Percentiles rank a stretch among this genome's conserved stretches.
These are phyloP conservation scores for Plasmodium inui DNA, from an alignment of 169 alveolate genomes.

Conservation along the genomic window DNA sequence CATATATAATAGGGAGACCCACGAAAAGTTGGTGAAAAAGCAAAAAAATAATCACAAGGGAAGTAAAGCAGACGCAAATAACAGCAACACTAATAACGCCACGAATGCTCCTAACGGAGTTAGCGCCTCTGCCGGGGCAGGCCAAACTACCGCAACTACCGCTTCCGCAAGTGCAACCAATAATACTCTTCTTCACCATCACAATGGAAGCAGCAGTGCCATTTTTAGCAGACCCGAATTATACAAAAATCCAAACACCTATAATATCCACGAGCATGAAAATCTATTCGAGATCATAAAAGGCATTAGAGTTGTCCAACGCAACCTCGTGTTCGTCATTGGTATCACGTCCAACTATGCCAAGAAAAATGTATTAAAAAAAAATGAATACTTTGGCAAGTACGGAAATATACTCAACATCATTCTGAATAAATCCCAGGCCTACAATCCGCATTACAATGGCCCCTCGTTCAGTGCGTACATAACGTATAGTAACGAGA, in stretches of 20 bases:
- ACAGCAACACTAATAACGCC: not conserved
- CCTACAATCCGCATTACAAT: constrained; percentile 86
- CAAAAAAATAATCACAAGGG: constrained; percentile 42
- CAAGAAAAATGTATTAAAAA: constrained; percentile 87
- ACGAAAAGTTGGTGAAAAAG: constrained; percentile 52
- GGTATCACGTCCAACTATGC: constrained; percentile 90
- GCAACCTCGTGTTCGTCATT: constrained; percentile 91
- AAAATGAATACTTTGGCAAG: constrained; percentile 90
- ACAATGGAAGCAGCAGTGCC: not conserved
- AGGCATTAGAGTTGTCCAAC: constrained; percentile 91
- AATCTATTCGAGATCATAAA: constrained; percentile 74
- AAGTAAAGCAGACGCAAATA: not conserved
- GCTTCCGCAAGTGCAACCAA: not conserved
- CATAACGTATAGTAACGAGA: constrained; percentile 91
- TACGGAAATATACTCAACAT: constrained; percentile 90
- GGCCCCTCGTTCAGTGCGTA: constrained; percentile 94
- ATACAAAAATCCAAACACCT: constrained; percentile 57
- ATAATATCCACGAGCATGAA: constrained; percentile 65
- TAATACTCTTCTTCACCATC: not conserved
- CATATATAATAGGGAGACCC: constrained; percentile 77
- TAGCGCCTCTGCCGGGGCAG: not conserved
- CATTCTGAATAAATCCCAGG: constrained; percentile 88
- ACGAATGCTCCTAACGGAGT: not conserved
- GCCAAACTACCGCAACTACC: not conserved
- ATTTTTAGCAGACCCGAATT: constrained; percentile 29